Base-by-base conservation (phyloP, 2,329 filamentous ascomycete species). In the Metarhizium sp. region DNA sequence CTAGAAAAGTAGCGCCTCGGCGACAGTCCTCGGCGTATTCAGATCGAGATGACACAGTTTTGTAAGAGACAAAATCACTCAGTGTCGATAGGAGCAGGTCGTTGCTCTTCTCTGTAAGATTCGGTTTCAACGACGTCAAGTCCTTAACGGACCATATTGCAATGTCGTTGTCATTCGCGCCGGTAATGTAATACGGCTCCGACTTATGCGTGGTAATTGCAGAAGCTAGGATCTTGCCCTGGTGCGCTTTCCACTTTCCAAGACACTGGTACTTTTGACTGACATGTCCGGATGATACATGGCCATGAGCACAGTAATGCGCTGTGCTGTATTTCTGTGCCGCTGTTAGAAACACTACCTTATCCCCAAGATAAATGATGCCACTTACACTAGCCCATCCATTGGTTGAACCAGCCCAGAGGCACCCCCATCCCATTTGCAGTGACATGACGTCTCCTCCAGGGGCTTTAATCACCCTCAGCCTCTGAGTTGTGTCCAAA, bases 1-100 rank as follows among this genome's bases (percentile, higher is more conserved):
- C 90, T 2, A 99, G 78, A 64, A 92, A 97, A 0, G 90, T 94
- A 13, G 94, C 94, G 10, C 92, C 92, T 66, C 92, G 84, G 57
- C 92, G 87, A 67, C 95, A 99, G 69, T 97, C 94, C 59, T 92
- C 90, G 11, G 90, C 85, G 66, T 90, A 95, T 62, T 91, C 89
- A 1, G 88, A 83, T 42, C 90, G 82, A 0, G 91, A 92, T 0
- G 94, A 96, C 29, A 99, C 84, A 0, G 92, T 96, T 62, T 91
- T 92, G 75, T 88, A 97, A 0, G 90, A 87, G 3, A 99, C 86
- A 62, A 99, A 95, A 62, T 95, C 87, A 50, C 85, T 82, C 4
- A 99, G 76, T 0, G 85, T 90, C 60, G 82, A 88, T 61, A 92
- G 71, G 61, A 86, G 75, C 60, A 82, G 75, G 55, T 83, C 80